Percentiles rank a stretch among this genome's conserved stretches.
Conservation (phyloP, 2,329 filamentous ascomycete genomes). For the Penicillium capsulatum region DNA sequence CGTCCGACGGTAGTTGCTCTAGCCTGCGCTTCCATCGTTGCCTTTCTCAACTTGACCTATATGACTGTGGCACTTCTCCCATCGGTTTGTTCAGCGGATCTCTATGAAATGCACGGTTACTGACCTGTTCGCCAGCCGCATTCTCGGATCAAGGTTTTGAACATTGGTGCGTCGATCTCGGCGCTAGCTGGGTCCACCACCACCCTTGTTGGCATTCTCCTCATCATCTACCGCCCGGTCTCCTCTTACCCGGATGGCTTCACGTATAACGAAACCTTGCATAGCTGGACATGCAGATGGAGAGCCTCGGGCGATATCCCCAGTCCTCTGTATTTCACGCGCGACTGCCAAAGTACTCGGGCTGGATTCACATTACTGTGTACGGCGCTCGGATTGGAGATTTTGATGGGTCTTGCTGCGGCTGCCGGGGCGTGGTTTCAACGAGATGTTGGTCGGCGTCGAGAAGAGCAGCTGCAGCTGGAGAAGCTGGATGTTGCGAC, state of each 20-base stretch:
- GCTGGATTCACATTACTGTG: constrained; percentile 37
- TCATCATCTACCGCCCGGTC: constrained; percentile 32
- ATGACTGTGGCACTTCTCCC: constrained; percentile 32
- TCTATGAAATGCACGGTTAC: not conserved
- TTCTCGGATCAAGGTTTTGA: constrained; percentile 34
- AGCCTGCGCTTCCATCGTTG: constrained; percentile 36
- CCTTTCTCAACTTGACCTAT: constrained; percentile 32
- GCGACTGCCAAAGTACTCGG: constrained; percentile 37
- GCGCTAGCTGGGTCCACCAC: constrained; percentile 36
- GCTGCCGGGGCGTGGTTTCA: constrained; percentile 31
- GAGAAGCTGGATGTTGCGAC: constrained; percentile 27
- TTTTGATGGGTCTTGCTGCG: constrained; percentile 32
- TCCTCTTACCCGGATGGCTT: constrained; percentile 31
- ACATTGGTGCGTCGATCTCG: constrained; percentile 32
- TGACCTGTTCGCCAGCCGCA: constrained; percentile 27
- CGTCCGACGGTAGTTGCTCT: constrained; percentile 38
- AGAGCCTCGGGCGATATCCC: constrained; percentile 17
- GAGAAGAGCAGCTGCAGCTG: constrained; percentile 23
- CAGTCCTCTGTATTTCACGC: constrained; percentile 34
- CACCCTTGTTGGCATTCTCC: constrained; percentile 30
- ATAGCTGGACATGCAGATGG: constrained; percentile 43
- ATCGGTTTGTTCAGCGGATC: constrained; percentile 29
- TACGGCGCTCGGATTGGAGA: constrained; percentile 33
- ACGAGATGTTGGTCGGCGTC: constrained; percentile 26
- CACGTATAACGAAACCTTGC: constrained; percentile 34